Base-by-base conservation (phyloP, 177 flowering plant species). In the Vitis hybrid region DNA sequence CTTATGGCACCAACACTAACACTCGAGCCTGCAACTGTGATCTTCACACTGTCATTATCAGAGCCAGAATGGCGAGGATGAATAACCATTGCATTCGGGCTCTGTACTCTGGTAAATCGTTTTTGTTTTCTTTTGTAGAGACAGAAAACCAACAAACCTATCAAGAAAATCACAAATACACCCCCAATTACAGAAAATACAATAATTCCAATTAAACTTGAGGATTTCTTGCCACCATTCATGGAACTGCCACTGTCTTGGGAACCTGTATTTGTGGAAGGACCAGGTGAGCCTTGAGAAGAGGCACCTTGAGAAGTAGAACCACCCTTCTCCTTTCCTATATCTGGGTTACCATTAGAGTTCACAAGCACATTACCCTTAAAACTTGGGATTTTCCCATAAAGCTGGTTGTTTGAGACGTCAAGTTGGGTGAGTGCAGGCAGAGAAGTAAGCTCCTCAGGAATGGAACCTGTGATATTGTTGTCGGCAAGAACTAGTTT, bases 31-130 rank as follows among this genome's bases (percentile, higher is more conserved):
- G 90, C 92, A 47, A 88, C 92, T 11, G 94, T 88, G 20, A 90
- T 88, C 82, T 90, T 88, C 64, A 90, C 81, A 58, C 88, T 82
- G 3, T 86, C 92, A 69, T 78, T 85, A 62, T 88, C 92, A 0
- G 94, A 90, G 3, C 89, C 92, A 12, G 94, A 90, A 68, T 84
- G 86, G 2, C 84, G 86, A 20, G 94, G 94, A 64, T 90, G 92
- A 69, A 88, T 73, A 12, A 88, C 90, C 82, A 88, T 78, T 4
- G 85, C 86, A 72, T 84, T 79, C 0, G 92, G 90, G 67, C 90
- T 88, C 68, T 88, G 90, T 0, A 86, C 90, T 72, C 80, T 68
- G 52, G 83, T 83, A 17, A 83, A 81, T 5, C 79, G 73, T 72
- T 85, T 84, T 61, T 84, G 92, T 38, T 79, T 88, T 74, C 78